Evolutionary conservation across 169 alveolate species (phyloP), one percentile per base, ranked within the genome.

Genomic region (Cryptosporidium xiaoi): DNA sequence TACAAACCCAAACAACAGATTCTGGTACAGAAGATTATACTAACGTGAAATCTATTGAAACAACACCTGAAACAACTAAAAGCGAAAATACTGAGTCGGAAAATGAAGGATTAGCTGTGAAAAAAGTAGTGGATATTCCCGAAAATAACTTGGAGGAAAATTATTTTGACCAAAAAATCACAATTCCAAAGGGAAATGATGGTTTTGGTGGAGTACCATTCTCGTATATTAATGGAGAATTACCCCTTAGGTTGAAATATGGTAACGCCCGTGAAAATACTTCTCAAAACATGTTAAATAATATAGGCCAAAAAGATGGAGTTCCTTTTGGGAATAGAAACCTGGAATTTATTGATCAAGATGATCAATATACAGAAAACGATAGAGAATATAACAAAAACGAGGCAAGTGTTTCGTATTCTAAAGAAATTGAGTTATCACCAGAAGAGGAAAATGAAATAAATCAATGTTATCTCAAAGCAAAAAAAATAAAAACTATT

Each of bases 391-490:
- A 31, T 50, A 15, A 65, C 3, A 31, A 53, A 16, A 29, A 53
- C 29, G 83, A 69, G 5, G 31, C 10, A 13, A 69, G 56, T 29
- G 40, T 69, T 18, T 51, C 83, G 27, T 53, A 69, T 31, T 53
- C 83, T 10, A 69, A 69, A 20, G 33, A 69, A 18, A 51, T 69
- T 15, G 83, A 69, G 16, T 27, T 69, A 20, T 69, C 83, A 8
- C 83, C 83, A n/a, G 67, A 69, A 0, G 67, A 69, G 27, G 83
- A 69, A 27, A 77, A 62, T 3, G 87, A 77, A 40, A 56, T 77
- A 58, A 24, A 20, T 27, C 20, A 56, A 20, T 77, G 87, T 29
- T 77, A 60, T 6, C 16, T 18, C 15, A 77, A 62, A 36, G 87
- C 87, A 6, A 77, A 62, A 40, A 77, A 60, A 15, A 77, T 77